Evolutionary conservation across 441 rosid genomes (phyloP), one percentile per base, ranked within the genome.

Genomic region (Pelargonium citronellum): DNA sequence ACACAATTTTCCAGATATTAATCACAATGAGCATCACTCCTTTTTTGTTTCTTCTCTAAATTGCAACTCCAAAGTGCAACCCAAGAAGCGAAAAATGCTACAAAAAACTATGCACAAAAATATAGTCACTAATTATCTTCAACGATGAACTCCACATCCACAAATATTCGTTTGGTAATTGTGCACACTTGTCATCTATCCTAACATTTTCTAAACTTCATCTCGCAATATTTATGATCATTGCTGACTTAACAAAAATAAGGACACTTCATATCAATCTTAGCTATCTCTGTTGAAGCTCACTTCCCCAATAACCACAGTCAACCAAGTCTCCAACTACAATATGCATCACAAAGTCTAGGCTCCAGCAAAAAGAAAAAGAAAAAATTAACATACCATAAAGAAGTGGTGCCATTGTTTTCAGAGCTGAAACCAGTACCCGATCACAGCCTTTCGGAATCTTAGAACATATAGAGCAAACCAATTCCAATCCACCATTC

Each of bases 401-500:
- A 67, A 94, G 79, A 71, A 94, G 78, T 13, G 81, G 73, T 2
- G 84, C 83, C 82, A 90, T 70, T 12, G 92, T 71, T 64, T 80
- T 84, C 80, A 90, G 78, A 73, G 85, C 82, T 19, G 89, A 80
- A 78, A 83, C 82, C 70, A 87, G 75, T 72, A 75, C 75, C 20
- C 12, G 20, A 63, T 62, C 63, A 24, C 73, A 72, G 67, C 71
- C 75, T 61, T 43, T 4, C 64, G 79, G 83, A 70, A 87, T 83
- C 85, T 81, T 85, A 27, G 84, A 73, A 74, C 86, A 88, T 62
- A 88, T 13, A 0, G 90, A 85, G 75, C 89, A 86, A 69, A 87
- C 69, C 82, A 84, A 77, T 4, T 90, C 89, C 67, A 91, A 73
- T 2, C 87, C 95, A 22, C 95, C 94, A 68, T 90, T 86, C 67